Percentiles rank a stretch among this genome's conserved stretches.
Evolutionary conservation across 2,329 filamentous ascomycete species (phyloP).

Genomic region (Conoideocrella luteorostrata): DNA sequence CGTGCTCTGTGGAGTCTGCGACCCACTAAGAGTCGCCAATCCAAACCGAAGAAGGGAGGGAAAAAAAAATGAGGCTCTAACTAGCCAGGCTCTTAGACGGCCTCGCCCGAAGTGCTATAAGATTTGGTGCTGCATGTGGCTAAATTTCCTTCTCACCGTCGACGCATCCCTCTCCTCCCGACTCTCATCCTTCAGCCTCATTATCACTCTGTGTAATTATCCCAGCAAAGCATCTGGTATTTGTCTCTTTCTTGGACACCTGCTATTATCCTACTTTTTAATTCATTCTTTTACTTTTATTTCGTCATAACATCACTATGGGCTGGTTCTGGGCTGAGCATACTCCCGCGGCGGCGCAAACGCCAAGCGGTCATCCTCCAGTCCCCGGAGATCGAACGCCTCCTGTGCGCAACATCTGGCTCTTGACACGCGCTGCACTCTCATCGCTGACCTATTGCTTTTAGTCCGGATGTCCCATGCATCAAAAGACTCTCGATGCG

Average conservation of each 20-base stretch:
- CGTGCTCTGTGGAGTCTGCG: no score
- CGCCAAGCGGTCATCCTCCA: constrained; percentile 26
- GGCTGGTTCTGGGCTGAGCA: constrained; percentile 60
- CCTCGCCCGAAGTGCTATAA: constrained; percentile 1
- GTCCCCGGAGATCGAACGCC: constrained; percentile 22
- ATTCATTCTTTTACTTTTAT: not conserved
- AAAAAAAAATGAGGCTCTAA: no score
- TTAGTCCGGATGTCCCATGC: constrained; percentile 52
- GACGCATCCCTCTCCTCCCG: not conserved
- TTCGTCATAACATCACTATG: constrained; percentile 30
- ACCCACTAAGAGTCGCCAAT: no score
- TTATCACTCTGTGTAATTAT: not conserved
- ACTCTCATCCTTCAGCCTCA: not conserved
- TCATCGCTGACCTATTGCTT: not conserved
- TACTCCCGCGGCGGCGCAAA: constrained; percentile 26
- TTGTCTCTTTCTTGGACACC: no score
- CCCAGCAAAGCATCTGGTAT: not conserved
- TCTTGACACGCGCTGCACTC: not conserved
- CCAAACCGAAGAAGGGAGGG: no score
- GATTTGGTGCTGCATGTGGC: constrained; percentile 1
- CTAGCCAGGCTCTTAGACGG: no score
- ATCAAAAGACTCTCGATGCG: constrained; percentile 45
- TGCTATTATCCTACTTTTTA: not conserved
- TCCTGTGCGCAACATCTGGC: constrained; percentile 22
- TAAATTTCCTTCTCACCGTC: not conserved